A percentile compares a stretch with the other conserved stretches of the same genome.
Evolutionary conservation across 2,329 filamentous ascomycete species (phyloP).

Genomic region (Aspergillus arachidicola): DNA sequence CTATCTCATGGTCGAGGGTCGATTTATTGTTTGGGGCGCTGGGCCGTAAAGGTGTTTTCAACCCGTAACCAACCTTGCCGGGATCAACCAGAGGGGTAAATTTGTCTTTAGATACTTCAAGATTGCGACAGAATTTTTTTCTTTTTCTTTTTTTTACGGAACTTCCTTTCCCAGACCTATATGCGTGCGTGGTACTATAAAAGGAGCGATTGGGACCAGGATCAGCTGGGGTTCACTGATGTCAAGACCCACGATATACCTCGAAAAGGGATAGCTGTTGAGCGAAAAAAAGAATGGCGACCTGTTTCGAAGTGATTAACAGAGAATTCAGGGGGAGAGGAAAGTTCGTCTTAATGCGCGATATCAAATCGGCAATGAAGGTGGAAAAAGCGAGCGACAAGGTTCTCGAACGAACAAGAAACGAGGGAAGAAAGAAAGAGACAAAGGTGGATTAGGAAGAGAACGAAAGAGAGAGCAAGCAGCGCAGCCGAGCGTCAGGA

Average conservation of each 20-base stretch:
- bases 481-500: constrained; percentile 10
- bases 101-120: not conserved
- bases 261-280: constrained; percentile 11
- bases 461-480: constrained; percentile 3
- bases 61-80: not conserved
- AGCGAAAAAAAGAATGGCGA: constrained; percentile 16
- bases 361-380: constrained; percentile 27
- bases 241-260: constrained; percentile 7
- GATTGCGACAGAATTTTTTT: not conserved
- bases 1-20: constrained; percentile 35
- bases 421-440: constrained; percentile 1
- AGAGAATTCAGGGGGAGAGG: constrained; percentile 15
- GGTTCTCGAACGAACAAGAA: constrained; percentile 8
- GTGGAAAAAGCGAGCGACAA: constrained; percentile 11
- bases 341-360: constrained; percentile 20
- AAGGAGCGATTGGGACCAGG: constrained; percentile 4
- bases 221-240: not conserved
- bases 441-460: not conserved
- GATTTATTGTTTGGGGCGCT: constrained; percentile 11
- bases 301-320: constrained; percentile 20
- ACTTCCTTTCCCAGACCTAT: not conserved
- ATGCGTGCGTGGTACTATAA: not conserved
- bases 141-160: not conserved
- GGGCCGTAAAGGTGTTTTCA: constrained; percentile 6
- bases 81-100: not conserved